Evolutionary conservation across 2,329 filamentous ascomycete species (phyloP).

Genomic region (Fusarium sp.): DNA sequence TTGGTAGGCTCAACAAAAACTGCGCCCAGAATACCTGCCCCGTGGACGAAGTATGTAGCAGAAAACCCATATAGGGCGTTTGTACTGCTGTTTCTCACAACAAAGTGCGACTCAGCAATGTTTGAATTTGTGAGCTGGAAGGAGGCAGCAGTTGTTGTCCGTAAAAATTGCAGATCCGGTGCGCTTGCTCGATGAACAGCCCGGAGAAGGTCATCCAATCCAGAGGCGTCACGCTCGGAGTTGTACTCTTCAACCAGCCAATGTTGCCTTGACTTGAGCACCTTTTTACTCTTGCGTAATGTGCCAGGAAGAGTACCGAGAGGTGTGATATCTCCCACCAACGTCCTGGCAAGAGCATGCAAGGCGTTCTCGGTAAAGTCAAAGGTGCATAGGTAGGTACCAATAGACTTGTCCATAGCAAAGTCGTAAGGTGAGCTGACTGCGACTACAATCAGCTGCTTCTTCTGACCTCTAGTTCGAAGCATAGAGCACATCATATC

Average conservation of each 20-base stretch:
- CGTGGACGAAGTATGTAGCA: slow-evolving; percentile 84
- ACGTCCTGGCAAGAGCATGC: slow-evolving; percentile 83
- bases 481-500: slow-evolving; percentile 95
- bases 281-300: slow-evolving; percentile 88
- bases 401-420: slow-evolving; percentile 90
- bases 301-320: slow-evolving; percentile 78
- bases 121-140: slow-evolving; percentile 81
- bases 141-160: slow-evolving; percentile 78
- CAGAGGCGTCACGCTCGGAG: slow-evolving; percentile 80
- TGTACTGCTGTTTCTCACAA: slow-evolving; percentile 94
- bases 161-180: slow-evolving; percentile 78
- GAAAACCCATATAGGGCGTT: slow-evolving; percentile 93
- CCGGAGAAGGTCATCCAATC: slow-evolving; percentile 82
- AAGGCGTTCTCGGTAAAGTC: slow-evolving; percentile 96
- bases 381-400: slow-evolving; percentile 95
- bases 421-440: slow-evolving; percentile 98
- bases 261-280: slow-evolving; percentile 89
- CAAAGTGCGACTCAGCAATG: slow-evolving; percentile 87
- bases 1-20: slow-evolving; percentile 92
- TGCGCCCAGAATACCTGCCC: slow-evolving; percentile 82
- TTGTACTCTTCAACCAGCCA: slow-evolving; percentile 96
- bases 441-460: slow-evolving; percentile 90
- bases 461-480: slow-evolving; percentile 83
- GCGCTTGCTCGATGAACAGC: slow-evolving; percentile 77
- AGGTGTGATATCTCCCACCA: slow-evolving; percentile 82